A percentile compares a stretch with the other conserved stretches of the same genome.
Evolutionary conservation across 179 eudicot genomes (phyloP).

Genomic region (Corrigiola litoralis): DNA sequence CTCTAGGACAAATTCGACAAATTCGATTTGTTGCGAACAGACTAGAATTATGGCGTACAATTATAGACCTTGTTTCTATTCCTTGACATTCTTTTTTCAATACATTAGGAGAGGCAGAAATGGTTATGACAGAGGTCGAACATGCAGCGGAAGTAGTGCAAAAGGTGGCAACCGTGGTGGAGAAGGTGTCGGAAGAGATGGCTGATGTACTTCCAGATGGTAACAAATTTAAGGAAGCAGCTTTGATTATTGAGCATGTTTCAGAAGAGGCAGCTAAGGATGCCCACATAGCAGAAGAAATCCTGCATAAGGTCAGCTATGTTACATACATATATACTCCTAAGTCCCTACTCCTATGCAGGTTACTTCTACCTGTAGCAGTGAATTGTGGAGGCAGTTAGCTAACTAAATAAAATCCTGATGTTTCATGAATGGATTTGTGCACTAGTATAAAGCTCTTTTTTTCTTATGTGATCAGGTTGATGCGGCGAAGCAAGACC

Average conservation of each 20-base stretch:
- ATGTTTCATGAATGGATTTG: no score
- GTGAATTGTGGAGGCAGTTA: no score
- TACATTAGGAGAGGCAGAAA: constrained; percentile 46
- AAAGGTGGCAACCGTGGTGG: constrained; percentile 54
- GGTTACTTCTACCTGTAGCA: no score
- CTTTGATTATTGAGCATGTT: constrained; percentile 31
- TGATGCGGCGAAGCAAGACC: constrained; percentile 20
- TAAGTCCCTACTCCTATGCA: no score
- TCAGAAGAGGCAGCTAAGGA: constrained; percentile 43
- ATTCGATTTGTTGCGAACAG: no score
- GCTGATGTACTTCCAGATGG: constrained; percentile 48
- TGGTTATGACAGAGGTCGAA: constrained; percentile 50
- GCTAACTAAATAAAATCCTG: no score
- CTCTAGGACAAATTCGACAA: no score
- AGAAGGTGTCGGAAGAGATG: constrained; percentile 47
- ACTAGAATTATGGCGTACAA: no score
- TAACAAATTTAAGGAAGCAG: constrained; percentile 48
- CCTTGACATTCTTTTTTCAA: background rate
- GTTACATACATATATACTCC: no score
- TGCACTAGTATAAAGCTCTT: no score
- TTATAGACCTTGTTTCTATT: background rate
- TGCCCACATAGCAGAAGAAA: constrained; percentile 35
- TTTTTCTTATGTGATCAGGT: constrained; percentile 3
- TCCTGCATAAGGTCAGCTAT: constrained; percentile 33
- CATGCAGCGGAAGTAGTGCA: constrained; percentile 57